Percentiles rank a stretch among this genome's conserved stretches.
Conservation (phyloP, 768 basidiomycete genomes). For the Panaeolus cyanescens region DNA sequence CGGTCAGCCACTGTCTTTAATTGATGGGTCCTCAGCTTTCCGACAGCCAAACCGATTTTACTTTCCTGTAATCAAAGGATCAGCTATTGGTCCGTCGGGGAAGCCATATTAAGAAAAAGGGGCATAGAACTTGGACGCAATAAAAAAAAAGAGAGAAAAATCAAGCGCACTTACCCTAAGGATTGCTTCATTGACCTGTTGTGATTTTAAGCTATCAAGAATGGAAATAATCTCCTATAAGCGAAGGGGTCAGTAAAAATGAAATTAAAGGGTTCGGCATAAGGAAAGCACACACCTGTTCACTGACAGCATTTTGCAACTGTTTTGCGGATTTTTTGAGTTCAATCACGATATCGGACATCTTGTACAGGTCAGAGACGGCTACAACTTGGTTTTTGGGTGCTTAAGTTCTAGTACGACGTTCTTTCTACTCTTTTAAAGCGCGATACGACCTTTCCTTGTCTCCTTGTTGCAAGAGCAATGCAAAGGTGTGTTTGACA, state of each 20-base stretch:
- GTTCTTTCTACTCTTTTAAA: conserved; percentile 5
- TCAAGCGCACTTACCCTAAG: conserved; percentile 77
- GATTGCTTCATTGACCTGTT: conserved; percentile 71
- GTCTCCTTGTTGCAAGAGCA: conserved; percentile 8
- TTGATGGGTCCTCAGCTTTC: conserved; percentile 78
- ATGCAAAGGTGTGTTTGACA: background rate
- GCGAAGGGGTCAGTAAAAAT: conserved; percentile 30
- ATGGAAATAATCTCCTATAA: conserved; percentile 65
- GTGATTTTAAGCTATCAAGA: conserved; percentile 62
- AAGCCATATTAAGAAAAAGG: conserved; percentile 23
- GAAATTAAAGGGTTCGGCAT: conserved; percentile 38
- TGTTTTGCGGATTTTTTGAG: conserved; percentile 82
- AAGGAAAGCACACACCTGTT: conserved; percentile 32
- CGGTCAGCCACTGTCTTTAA: conserved; percentile 75
- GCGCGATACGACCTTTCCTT: conserved; percentile 2
- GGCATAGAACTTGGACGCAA: conserved; percentile 15
- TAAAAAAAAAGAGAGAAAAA: conserved; percentile 37
- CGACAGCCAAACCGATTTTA: conserved; percentile 89
- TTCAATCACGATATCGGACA: conserved; percentile 55
- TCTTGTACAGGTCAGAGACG: conserved; percentile 20
- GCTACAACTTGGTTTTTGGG: conserved; percentile 33
- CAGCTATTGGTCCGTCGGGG: conserved; percentile 11
- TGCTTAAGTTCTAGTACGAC: conserved; percentile 29
- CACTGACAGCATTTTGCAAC: conserved; percentile 61
- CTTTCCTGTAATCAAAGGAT: conserved; percentile 63